These are phyloP conservation scores for Saccharomycopsis sp. DNA, from an alignment of 805 yeast genomes.

Conservation along the genomic window DNA sequence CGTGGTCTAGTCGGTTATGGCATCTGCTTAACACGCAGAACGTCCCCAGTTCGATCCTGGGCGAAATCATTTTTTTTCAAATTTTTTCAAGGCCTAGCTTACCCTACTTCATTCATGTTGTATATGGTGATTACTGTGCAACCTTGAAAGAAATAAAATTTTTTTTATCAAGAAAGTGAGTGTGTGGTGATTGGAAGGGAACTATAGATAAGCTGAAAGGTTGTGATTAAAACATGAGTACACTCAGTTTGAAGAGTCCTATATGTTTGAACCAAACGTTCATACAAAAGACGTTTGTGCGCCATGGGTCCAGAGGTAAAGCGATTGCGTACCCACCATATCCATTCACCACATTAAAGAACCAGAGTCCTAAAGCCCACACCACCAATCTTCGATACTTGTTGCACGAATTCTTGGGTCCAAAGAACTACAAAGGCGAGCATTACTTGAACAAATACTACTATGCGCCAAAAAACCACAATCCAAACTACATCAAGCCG, in stretches of 20 bases:
- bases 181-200: no score
- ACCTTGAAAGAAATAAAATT: no score
- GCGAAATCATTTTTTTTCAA: slow-evolving; percentile 68
- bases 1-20: slow-evolving; percentile 99
- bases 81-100: no score
- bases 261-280: no score
- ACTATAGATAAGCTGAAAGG: no score
- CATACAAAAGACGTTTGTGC: no score
- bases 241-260: no score
- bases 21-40: slow-evolving; percentile 99
- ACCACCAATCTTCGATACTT: slow-evolving; percentile 51
- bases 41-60: slow-evolving; percentile 99
- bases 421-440: slow-evolving; percentile 74
- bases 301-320: slow-evolving; percentile 39
- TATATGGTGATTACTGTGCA: no score
- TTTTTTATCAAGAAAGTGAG: no score
- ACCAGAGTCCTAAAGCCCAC: slow-evolving; percentile 33
- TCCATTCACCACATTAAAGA: slow-evolving; percentile 35
- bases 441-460: slow-evolving; percentile 68
- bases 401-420: slow-evolving; percentile 72
- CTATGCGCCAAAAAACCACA: slow-evolving; percentile 55
- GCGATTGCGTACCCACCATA: slow-evolving; percentile 46
- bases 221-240: no score
- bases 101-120: no score
- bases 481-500: slow-evolving; percentile 64